Base-by-base conservation (phyloP, 2,329 filamentous ascomycete species). In the Xylariaceae sp. region DNA sequence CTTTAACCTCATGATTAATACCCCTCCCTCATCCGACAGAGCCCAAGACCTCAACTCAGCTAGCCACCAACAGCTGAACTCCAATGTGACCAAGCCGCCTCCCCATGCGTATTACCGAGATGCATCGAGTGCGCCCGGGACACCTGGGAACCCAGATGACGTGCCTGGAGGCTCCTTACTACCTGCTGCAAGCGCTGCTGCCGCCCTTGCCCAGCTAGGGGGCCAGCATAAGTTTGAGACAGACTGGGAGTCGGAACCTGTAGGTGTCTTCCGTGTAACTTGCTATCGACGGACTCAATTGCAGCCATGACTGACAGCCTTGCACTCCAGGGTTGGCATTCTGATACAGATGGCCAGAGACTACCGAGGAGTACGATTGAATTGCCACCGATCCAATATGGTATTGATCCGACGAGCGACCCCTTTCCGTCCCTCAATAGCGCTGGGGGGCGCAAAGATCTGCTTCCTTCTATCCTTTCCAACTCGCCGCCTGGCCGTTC, bases 1-100 rank as follows among this genome's bases (percentile, higher is more conserved):
- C 81, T 96, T 98, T 68, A 74, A 87, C 60, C 76, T 95, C 64
- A 97, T 97, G 93, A 88, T 97, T 66, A 94, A 83, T 65, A 89
- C 88, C 52, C 85, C 89, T 49, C 90, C 87, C 9, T 26, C 22
- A 6, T 83, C 84, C 48, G 83, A 88, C 63, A 79, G 78, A 57
- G 78, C 76, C 34, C 78, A 77, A 47, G 63, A 55, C 52, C 64
- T 64, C 45, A 67, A 55, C 40, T 53, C 64, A 26, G 53, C 47
- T 17, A 52, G 56, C 8, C 54, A 53, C 19, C 57, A 56, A 18
- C 57, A 54, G 48, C 33, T 52, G 50, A 52, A 45, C 38, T 44
- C 54, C 34, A 51, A 54, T 37, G 48, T 48, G 26, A 42, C 31
- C 38, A 63, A 72, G 69, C 71, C 69, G 56, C 81, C 81, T 64